phyloP scores from a whole-genome alignment of 2,329 filamentous ascomycete species.

The Whalleya microplaca region DNA sequence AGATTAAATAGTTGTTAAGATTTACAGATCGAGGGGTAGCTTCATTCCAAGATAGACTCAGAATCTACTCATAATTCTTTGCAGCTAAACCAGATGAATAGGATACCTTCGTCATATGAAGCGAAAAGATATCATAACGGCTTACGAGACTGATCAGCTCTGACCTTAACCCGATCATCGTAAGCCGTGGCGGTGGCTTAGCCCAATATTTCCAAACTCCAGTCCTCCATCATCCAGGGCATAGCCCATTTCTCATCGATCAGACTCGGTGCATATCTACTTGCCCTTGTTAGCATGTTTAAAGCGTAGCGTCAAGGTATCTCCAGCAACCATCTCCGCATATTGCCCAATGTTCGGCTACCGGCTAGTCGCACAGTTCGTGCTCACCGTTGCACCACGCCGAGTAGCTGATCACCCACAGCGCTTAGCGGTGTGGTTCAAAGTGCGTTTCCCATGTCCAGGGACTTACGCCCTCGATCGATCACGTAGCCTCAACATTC shows the following conservation, averaged over 20 bases:
- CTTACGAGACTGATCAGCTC: neutral
- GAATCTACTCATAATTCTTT: neutral
- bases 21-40: neutral
- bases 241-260: neutral
- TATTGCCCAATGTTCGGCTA: too few relatives aligned
- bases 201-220: slow-evolving; percentile 1
- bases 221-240: neutral
- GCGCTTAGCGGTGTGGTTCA: too few relatives aligned
- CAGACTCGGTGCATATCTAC: too few relatives aligned
- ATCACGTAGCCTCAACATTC: too few relatives aligned
- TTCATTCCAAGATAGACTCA: neutral
- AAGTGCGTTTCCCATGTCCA: too few relatives aligned
- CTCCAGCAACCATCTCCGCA: too few relatives aligned
- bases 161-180: neutral
- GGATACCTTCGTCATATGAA: neutral
- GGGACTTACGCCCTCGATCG: too few relatives aligned
- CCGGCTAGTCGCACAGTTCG: too few relatives aligned
- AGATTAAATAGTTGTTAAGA: neutral
- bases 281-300: too few relatives aligned
- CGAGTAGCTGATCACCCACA: too few relatives aligned
- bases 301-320: too few relatives aligned
- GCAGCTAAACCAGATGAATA: neutral
- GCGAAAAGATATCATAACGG: neutral
- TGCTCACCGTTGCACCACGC: too few relatives aligned
- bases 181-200: slow-evolving; percentile 2